These are phyloP conservation scores for Pythium phragmitis DNA, from an alignment of 352 stramenopile genomes.

Conservation along the genomic window DNA sequence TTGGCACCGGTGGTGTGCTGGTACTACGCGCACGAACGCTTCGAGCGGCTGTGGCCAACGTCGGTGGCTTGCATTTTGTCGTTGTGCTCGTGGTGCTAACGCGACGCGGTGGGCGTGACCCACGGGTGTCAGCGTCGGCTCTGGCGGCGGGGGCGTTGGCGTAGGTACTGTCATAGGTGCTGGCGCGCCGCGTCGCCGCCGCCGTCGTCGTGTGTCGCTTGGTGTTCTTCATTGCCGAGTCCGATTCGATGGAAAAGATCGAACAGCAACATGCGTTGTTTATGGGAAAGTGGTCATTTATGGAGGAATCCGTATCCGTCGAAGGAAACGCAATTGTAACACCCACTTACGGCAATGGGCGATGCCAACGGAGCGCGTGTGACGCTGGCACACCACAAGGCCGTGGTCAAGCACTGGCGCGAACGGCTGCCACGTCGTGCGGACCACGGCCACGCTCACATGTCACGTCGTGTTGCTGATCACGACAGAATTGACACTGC, in stretches of 20 bases:
- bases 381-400: conserved; percentile 20
- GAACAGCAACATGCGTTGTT: conserved; percentile 9
- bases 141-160: background rate
- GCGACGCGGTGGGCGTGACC: background rate
- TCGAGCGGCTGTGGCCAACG: conserved; percentile 9
- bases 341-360: background rate
- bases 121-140: background rate
- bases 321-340: background rate
- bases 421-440: background rate
- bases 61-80: conserved; percentile 1
- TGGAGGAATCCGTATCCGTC: conserved; percentile 2
- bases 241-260: conserved; percentile 12
- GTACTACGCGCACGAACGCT: background rate
- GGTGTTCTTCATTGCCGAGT: conserved; percentile 12
- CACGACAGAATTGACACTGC: background rate
- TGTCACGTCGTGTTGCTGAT: no score
- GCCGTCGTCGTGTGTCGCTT: conserved; percentile 2
- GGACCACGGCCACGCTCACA: background rate
- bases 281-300: conserved; percentile 4
- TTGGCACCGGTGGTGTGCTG: background rate
- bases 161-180: background rate
- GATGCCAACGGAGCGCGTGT: background rate
- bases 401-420: conserved; percentile 24
- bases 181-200: background rate
- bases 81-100: background rate